phyloP scores from a whole-genome alignment of 257 asterid genomes.

The Knoxia roxburghii region DNA sequence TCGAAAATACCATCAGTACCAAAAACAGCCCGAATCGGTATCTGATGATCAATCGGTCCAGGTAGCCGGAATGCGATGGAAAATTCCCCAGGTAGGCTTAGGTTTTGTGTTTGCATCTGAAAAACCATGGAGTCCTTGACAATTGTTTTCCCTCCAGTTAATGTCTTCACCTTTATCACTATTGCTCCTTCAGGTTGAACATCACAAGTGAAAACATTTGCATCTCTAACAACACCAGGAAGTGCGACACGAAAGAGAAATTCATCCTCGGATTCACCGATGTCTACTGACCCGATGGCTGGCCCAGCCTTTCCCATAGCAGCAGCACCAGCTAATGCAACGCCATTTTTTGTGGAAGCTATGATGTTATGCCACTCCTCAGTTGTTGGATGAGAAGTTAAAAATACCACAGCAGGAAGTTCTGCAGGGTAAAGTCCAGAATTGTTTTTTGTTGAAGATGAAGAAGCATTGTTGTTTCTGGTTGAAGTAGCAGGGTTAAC shows the following conservation, averaged over 20 bases:
- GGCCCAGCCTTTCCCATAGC: conserved; percentile 37
- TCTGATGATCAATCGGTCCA: conserved; percentile 36
- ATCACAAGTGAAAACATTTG: conserved; percentile 30
- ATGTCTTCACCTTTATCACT: conserved; percentile 25
- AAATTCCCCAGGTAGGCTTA: conserved; percentile 42
- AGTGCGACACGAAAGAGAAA: conserved; percentile 43
- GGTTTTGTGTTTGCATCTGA: conserved; percentile 41
- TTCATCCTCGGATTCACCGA: conserved; percentile 35
- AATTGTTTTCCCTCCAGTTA: conserved; percentile 30
- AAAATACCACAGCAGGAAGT: conserved; percentile 37
- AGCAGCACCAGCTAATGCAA: conserved; percentile 39
- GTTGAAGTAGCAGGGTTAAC: background rate
- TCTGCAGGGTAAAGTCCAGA: conserved; percentile 5
- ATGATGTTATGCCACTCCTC: conserved; percentile 38
- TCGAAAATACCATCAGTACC: conserved; percentile 44
- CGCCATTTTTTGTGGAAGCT: conserved; percentile 27
- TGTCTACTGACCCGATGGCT: conserved; percentile 38
- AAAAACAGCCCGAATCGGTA: conserved; percentile 19
- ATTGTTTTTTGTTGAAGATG: conserved; percentile 11
- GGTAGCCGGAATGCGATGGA: conserved; percentile 44
- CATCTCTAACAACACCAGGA: conserved; percentile 40
- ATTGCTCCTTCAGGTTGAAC: conserved; percentile 37
- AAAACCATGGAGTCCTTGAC: conserved; percentile 27
- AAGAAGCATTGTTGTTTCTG: conserved; percentile 5
- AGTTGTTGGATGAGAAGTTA: conserved; percentile 24